Conservation (phyloP, 2,329 filamentous ascomycete species). For the Pseudogymnoascus sp. region DNA sequence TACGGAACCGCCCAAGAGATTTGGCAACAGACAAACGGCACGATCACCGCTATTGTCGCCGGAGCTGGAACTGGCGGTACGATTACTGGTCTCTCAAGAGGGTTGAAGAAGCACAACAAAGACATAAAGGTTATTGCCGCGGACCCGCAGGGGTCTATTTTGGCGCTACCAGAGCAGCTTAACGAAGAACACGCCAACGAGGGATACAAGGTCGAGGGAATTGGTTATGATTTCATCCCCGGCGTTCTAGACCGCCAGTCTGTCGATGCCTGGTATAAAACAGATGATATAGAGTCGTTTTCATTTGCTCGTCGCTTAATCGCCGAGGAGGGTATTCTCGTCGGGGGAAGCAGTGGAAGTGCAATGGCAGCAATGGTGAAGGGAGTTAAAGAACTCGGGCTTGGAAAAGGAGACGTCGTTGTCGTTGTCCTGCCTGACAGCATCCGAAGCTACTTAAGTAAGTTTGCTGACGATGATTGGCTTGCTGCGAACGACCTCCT, state of each 20-base stretch:
- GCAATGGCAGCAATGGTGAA: slow-evolving; percentile 75
- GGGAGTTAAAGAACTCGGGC: slow-evolving; percentile 66
- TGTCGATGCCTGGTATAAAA: slow-evolving; percentile 98
- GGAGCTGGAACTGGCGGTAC: slow-evolving; percentile 94
- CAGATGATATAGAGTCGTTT: slow-evolving; percentile 86
- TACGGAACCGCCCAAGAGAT: slow-evolving; percentile 92
- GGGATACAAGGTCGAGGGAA: slow-evolving; percentile 95
- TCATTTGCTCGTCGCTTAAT: slow-evolving; percentile 83
- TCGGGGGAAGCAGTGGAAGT: slow-evolving; percentile 88
- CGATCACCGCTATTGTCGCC: slow-evolving; percentile 74
- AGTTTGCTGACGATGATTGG: slow-evolving; percentile 99
- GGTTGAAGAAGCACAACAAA: slow-evolving; percentile 77
- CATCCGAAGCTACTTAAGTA: slow-evolving; percentile 93
- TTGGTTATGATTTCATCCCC: slow-evolving; percentile 96
- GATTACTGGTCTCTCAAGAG: slow-evolving; percentile 79
- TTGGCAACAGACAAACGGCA: slow-evolving; percentile 80
- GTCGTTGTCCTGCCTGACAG: slow-evolving; percentile 92
- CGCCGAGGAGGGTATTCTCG: slow-evolving; percentile 84
- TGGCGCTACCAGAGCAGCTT: slow-evolving; percentile 70
- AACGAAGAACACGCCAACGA: slow-evolving; percentile 76
- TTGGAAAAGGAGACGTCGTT: slow-evolving; percentile 75
- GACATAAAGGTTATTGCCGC: slow-evolving; percentile 84
- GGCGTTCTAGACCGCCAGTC: slow-evolving; percentile 74
- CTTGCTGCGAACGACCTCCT: slow-evolving; percentile 92
- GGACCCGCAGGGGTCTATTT: slow-evolving; percentile 84